Conservation (phyloP, 352 stramenopile genomes). For the Achlya hypogyna region DNA sequence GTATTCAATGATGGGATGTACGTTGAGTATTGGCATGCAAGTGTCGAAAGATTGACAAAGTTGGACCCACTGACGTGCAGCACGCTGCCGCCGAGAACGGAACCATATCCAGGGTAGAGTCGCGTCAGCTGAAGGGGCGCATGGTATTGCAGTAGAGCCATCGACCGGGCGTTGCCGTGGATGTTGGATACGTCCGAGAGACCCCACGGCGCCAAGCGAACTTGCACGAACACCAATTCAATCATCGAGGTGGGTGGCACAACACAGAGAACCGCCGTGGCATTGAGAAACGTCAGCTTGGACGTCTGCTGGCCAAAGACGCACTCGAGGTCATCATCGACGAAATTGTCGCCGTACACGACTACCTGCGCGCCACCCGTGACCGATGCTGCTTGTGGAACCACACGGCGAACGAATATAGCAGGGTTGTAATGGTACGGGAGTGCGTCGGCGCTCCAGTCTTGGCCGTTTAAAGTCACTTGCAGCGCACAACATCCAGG, state of each 20-base stretch:
- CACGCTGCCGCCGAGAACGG: neutral
- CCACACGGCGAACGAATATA: constrained; percentile 22
- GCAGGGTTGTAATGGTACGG: constrained; percentile 28
- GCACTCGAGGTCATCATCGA: constrained; percentile 1
- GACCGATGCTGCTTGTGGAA: constrained; percentile 22
- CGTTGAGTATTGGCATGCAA: neutral
- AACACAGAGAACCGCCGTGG: neutral
- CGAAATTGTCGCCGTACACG: constrained; percentile 19
- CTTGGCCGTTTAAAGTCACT: constrained; percentile 28
- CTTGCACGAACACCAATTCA: neutral
- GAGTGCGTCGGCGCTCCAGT: constrained; percentile 11
- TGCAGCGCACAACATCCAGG: constrained; percentile 8
- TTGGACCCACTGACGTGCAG: neutral
- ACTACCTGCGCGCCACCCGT: constrained; percentile 28
- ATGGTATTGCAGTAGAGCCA: constrained; percentile 10
- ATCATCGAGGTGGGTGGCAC: neutral
- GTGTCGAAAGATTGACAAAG: constrained; percentile 5
- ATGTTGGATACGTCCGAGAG: constrained; percentile 13
- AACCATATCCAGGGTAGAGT: neutral
- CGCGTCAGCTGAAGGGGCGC: neutral
- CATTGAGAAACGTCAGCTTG: constrained; percentile 3
- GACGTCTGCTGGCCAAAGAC: constrained; percentile 1
- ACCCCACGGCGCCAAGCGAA: constrained; percentile 16
- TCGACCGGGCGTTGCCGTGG: neutral
- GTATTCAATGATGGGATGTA: neutral